Percentiles rank a stretch among this genome's conserved stretches.
Evolutionary conservation across 345 rosid genomes (phyloP).

Genomic region (Isatis tinctoria): DNA sequence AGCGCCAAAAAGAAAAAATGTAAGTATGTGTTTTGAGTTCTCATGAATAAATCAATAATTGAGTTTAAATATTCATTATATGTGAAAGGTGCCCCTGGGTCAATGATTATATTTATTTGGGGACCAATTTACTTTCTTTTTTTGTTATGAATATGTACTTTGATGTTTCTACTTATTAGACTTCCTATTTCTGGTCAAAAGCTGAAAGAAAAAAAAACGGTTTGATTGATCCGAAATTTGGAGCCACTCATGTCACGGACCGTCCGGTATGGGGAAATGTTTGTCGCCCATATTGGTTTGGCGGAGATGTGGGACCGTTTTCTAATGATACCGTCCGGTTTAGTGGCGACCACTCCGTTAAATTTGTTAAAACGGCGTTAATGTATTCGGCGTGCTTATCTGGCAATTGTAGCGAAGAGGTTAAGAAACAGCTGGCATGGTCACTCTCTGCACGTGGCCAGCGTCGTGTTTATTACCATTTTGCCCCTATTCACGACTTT

Average conservation of each 20-base stretch:
- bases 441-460: slow-evolving; percentile 31
- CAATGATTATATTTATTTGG: slow-evolving; percentile 17
- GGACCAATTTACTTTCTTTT: not conserved
- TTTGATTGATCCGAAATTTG: slow-evolving; percentile 12
- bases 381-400: slow-evolving; percentile 31
- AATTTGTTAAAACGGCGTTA: slow-evolving; percentile 19
- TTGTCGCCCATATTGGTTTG: slow-evolving; percentile 18
- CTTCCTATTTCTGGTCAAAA: slow-evolving; percentile 8
- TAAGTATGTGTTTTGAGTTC: not conserved
- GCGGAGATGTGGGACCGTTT: slow-evolving; percentile 14
- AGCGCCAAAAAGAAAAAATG: not conserved
- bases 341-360: not conserved
- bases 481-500: not conserved
- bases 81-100: slow-evolving; percentile 16
- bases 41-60: not conserved
- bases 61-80: not conserved
- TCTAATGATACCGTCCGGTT: not conserved
- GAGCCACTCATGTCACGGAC: slow-evolving; percentile 15
- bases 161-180: slow-evolving; percentile 5
- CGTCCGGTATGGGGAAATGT: slow-evolving; percentile 21
- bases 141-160: slow-evolving; percentile 6
- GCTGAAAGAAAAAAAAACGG: not conserved
- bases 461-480: not conserved
- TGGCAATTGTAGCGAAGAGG: slow-evolving; percentile 25
- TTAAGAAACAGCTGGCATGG: slow-evolving; percentile 35